These are phyloP conservation scores for Cardiospermum halicacabum DNA, from an alignment of 345 rosid genomes.

Conservation along the genomic window DNA sequence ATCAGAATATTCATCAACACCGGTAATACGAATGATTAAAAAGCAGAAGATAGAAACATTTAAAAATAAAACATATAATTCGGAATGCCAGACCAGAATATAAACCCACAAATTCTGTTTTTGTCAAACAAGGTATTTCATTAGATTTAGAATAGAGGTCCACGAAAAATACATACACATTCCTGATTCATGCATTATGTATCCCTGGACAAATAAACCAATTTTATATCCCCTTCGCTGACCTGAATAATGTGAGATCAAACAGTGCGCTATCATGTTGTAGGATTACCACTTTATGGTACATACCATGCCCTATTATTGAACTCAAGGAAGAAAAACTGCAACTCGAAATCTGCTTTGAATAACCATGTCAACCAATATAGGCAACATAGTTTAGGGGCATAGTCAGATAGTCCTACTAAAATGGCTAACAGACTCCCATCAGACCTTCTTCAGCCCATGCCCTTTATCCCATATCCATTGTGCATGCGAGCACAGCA, in stretches of 20 bases:
- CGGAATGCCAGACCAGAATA: not conserved
- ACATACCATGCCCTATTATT: not conserved
- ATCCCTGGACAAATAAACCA: not conserved
- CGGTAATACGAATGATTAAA: not conserved
- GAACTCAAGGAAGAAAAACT: not conserved
- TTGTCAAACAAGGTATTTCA: not conserved
- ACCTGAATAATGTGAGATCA: not conserved
- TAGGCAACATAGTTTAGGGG: not conserved
- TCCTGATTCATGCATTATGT: not conserved
- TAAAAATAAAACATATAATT: not conserved
- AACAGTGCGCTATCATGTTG: not conserved
- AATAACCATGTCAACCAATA: not conserved
- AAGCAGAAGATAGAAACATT: not conserved
- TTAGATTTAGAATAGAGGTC: not conserved
- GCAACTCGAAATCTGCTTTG: not conserved
- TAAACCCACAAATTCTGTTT: not conserved
- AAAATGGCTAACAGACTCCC: not conserved
- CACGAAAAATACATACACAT: not conserved
- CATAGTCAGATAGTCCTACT: not conserved
- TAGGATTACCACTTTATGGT: not conserved
- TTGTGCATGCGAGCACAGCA: not conserved
- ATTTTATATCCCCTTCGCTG: not conserved
- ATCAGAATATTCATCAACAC: not conserved
- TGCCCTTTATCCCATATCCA: not conserved
- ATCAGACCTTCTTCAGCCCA: not conserved